phyloP scores from a whole-genome alignment of 2,329 filamentous ascomycete species.

The Aspergillus thermomutatus region DNA sequence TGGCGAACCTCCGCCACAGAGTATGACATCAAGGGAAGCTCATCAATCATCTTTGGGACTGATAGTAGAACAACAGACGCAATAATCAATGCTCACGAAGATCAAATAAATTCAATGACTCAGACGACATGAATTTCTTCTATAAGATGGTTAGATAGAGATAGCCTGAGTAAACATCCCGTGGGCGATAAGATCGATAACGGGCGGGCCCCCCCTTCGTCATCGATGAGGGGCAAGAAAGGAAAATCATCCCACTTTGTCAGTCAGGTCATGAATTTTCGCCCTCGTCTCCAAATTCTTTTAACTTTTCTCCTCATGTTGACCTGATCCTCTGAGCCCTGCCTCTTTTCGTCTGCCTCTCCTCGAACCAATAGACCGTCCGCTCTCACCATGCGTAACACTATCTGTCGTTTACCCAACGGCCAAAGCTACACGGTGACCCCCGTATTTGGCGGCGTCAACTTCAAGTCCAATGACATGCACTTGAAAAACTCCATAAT shows the following conservation, averaged over 20 bases:
- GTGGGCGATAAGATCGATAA: background rate
- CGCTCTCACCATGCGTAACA: constrained; percentile 24
- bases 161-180: too few relatives aligned
- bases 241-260: constrained; percentile 4
- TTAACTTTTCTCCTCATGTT: background rate
- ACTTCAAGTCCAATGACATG: constrained; percentile 80
- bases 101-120: background rate
- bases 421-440: constrained; percentile 78
- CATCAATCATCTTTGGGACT: background rate
- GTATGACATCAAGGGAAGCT: background rate
- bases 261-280: background rate
- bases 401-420: constrained; percentile 67
- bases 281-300: background rate
- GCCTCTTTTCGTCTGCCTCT: background rate
- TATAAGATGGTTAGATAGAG: background rate
- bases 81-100: background rate
- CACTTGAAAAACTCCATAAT: constrained; percentile 62
- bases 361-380: background rate
- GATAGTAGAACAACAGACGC: background rate
- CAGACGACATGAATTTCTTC: background rate
- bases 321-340: background rate
- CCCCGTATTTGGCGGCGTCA: constrained; percentile 86
- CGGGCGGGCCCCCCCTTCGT: background rate
- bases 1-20: background rate
- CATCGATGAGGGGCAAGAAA: background rate